These are phyloP conservation scores for Kalaharituber pfeilii DNA, from an alignment of 2,329 filamentous ascomycete species.

Conservation along the genomic window DNA sequence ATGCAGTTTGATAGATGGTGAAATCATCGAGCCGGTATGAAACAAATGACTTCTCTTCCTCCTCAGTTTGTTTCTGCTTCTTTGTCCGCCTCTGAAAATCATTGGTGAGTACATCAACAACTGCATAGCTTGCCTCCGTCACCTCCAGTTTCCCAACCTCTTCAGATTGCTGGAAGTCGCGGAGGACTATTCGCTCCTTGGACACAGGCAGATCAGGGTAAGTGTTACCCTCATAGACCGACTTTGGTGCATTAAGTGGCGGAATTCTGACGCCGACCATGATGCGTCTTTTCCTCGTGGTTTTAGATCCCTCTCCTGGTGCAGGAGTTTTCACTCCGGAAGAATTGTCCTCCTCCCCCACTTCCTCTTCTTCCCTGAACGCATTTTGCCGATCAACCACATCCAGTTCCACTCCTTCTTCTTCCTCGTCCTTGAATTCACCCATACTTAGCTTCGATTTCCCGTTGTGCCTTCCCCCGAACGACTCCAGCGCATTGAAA, in stretches of 20 bases:
- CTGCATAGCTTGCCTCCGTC: not conserved
- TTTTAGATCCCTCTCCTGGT: not conserved
- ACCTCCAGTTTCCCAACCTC: not conserved
- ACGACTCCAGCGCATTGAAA: too few relatives aligned
- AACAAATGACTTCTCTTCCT: slow-evolving; percentile 7
- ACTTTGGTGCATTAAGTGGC: slow-evolving; percentile 8
- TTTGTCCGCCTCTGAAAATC: slow-evolving; percentile 2
- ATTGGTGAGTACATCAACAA: not conserved
- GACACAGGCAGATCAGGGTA: slow-evolving; percentile 6
- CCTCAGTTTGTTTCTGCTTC: not conserved
- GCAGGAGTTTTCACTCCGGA: not conserved
- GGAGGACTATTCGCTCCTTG: slow-evolving; percentile 10
- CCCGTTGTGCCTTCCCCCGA: too few relatives aligned
- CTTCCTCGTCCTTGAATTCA: not conserved
- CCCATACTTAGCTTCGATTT: too few relatives aligned
- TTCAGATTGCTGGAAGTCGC: slow-evolving; percentile 5
- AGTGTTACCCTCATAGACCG: slow-evolving; percentile 10
- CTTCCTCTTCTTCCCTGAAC: not conserved
- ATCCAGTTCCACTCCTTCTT: not conserved
- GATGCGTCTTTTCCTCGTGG: not conserved
- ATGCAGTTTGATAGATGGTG: slow-evolving; percentile 34
- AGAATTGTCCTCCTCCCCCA: not conserved
- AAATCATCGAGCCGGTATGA: slow-evolving; percentile 36
- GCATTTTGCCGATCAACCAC: not conserved
- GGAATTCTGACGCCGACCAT: slow-evolving; percentile 6